Evolutionary conservation across 2,329 filamentous ascomycete species (phyloP).

Genomic region (Colletotrichum trifolii): DNA sequence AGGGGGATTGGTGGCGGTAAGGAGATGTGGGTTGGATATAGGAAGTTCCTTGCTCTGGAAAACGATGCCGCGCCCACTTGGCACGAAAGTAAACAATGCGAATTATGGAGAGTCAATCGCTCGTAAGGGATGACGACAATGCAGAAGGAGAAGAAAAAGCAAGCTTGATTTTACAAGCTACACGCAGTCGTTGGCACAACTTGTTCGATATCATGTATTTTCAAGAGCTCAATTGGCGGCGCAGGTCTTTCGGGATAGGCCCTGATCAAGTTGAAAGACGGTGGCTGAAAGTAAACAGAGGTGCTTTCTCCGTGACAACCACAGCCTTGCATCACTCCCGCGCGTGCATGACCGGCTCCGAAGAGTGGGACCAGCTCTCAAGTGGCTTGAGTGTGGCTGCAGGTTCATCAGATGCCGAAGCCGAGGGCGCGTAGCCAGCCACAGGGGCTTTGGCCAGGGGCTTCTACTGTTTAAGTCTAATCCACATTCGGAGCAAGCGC

Average conservation of each 20-base stretch:
- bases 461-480: slow-evolving; percentile 31
- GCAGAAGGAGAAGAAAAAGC: slow-evolving; percentile 2
- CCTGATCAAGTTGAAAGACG: slow-evolving; percentile 20
- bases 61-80: slow-evolving; percentile 29
- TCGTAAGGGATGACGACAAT: slow-evolving; percentile 7
- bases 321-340: slow-evolving; percentile 39
- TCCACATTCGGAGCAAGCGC: slow-evolving; percentile 21
- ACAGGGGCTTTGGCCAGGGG: slow-evolving; percentile 35
- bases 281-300: slow-evolving; percentile 34
- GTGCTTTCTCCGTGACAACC: slow-evolving; percentile 41
- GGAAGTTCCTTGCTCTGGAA: slow-evolving; percentile 34
- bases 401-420: not conserved
- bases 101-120: slow-evolving; percentile 28
- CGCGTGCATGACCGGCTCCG: slow-evolving; percentile 9
- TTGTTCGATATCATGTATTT: not conserved
- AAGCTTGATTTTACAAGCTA: not conserved
- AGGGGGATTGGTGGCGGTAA: slow-evolving; percentile 14
- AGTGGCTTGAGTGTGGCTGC: slow-evolving; percentile 34
- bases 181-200: not conserved
- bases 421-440: slow-evolving; percentile 8
- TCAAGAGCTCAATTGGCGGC: slow-evolving; percentile 4
- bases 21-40: slow-evolving; percentile 24
- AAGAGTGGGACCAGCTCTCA: not conserved
- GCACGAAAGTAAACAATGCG: slow-evolving; percentile 35
- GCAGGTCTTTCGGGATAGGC: slow-evolving; percentile 9